These are phyloP conservation scores for Penicillium sp. DNA, from an alignment of 2,329 filamentous ascomycete genomes.

Conservation along the genomic window DNA sequence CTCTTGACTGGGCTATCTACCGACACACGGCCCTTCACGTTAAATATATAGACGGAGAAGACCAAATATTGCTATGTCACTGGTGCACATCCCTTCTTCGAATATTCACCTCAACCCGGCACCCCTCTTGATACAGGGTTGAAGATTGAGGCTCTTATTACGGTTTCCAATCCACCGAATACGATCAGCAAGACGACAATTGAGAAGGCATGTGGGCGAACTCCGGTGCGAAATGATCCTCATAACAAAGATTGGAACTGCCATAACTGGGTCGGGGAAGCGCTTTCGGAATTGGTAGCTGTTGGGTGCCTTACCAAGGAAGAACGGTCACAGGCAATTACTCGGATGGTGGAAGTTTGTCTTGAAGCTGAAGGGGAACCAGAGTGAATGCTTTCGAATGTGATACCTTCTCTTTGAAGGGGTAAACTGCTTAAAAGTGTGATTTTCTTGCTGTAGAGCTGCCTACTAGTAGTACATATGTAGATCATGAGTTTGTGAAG, in stretches of 20 bases:
- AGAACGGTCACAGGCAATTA: constrained; percentile 26
- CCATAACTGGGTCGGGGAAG: constrained; percentile 39
- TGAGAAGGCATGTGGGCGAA: constrained; percentile 22
- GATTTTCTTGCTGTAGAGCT: too few species aligned
- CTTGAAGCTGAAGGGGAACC: constrained; percentile 30
- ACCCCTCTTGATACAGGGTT: not conserved
- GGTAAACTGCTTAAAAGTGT: too few species aligned
- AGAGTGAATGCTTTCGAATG: not conserved
- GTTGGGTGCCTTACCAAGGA: constrained; percentile 22
- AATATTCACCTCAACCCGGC: constrained; percentile 21
- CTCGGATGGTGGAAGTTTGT: constrained; percentile 33
- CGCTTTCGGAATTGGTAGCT: constrained; percentile 26
- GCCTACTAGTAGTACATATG: too few species aligned
- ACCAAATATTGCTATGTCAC: constrained; percentile 30
- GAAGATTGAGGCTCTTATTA: constrained; percentile 19
- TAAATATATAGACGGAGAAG: constrained; percentile 17
- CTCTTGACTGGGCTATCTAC: constrained; percentile 35
- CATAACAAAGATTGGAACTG: constrained; percentile 36
- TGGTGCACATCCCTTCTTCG: constrained; percentile 33
- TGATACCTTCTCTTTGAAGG: not conserved
- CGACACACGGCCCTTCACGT: constrained; percentile 36
- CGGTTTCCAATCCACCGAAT: constrained; percentile 20
- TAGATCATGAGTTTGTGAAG: too few species aligned
- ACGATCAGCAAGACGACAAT: constrained; percentile 19
- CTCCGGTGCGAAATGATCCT: constrained; percentile 27